Evolutionary conservation across 2,329 filamentous ascomycete species (phyloP).

Genomic region (Chaetothyriales sp.): DNA sequence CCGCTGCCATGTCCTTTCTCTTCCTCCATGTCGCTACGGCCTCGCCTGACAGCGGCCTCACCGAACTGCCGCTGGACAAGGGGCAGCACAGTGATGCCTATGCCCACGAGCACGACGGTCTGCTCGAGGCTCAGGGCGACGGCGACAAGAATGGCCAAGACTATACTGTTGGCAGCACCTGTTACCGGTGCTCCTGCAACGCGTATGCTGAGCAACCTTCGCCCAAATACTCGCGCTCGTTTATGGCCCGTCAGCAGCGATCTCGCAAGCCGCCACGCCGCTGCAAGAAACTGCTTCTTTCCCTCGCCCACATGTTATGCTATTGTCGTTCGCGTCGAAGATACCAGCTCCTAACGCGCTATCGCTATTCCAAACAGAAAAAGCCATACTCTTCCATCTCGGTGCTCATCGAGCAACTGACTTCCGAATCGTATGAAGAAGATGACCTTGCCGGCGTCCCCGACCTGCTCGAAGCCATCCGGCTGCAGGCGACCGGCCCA

Average conservation of each 20-base stretch:
- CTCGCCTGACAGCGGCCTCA: constrained; percentile 15
- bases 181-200: constrained; percentile 8
- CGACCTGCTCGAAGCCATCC: constrained; percentile 85
- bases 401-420: constrained; percentile 79
- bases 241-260: constrained; percentile 1
- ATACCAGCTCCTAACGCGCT: constrained; percentile 17
- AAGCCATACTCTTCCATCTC: constrained; percentile 91
- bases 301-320: constrained; percentile 13
- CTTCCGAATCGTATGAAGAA: constrained; percentile 74
- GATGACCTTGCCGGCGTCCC: constrained; percentile 85
- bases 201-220: constrained; percentile 9
- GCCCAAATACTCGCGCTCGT: constrained; percentile 2
- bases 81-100: not conserved
- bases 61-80: constrained; percentile 8
- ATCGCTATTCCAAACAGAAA: constrained; percentile 31
- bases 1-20: constrained; percentile 13
- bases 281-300: constrained; percentile 10
- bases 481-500: constrained; percentile 72
- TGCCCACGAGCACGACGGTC: constrained; percentile 6
- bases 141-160: constrained; percentile 4
- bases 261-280: constrained; percentile 7
- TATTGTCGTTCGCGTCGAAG: constrained; percentile 14
- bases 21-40: constrained; percentile 11
- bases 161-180: not conserved
- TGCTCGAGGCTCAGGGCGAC: constrained; percentile 4